Evolutionary conservation across 129 eudicot genomes (phyloP), one percentile per base, ranked within the genome.

Genomic region (sunflower (Helianthus annuus)): DNA sequence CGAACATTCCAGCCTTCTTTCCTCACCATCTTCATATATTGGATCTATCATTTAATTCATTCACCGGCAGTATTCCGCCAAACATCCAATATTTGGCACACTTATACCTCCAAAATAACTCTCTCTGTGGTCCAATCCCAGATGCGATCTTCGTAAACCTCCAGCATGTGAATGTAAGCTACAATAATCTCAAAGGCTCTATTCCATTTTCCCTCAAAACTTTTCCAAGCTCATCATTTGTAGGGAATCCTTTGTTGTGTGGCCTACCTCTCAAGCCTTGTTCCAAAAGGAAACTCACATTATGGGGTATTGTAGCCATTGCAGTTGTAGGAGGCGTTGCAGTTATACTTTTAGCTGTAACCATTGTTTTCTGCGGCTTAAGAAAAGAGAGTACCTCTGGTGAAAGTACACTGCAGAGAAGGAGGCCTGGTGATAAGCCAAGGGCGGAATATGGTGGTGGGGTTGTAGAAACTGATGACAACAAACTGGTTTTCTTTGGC

Each of bases 21-120:
- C 69, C 97, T 27, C 85, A 64, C 57, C 69, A 76, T 39, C 85
- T 90, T 61, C 77, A 53, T 24, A 74, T 87, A 72, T 61, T 90
- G 52, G 97, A 90, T 61, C 89, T 90, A 49, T 87, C 97, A 51
- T 85, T 76, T 52, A 90, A 90, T 75, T 81, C 82, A 12, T 78
- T 90, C 40, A 79, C 79, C 2, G 97, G 97, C 6, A 74, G 16
- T 24, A 87, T 90, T 16, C 90, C 97, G 10, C 52, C 44, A 59
- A 71, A 77, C 48, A 17, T 90, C 70, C 87, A 77, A 48, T 77
- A 79, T 78, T 70, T 85, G 84, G 81, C 94, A 39, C 83, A 71
- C 4, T 83, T 90, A 76, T 81, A 53, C 72, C 81, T 90, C 60
- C 89, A 90, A 66, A 87, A 87, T 48, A 90, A 90, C 73, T 85